These are phyloP conservation scores for Galerina marginata DNA, from an alignment of 768 basidiomycete species.

Conservation along the genomic window DNA sequence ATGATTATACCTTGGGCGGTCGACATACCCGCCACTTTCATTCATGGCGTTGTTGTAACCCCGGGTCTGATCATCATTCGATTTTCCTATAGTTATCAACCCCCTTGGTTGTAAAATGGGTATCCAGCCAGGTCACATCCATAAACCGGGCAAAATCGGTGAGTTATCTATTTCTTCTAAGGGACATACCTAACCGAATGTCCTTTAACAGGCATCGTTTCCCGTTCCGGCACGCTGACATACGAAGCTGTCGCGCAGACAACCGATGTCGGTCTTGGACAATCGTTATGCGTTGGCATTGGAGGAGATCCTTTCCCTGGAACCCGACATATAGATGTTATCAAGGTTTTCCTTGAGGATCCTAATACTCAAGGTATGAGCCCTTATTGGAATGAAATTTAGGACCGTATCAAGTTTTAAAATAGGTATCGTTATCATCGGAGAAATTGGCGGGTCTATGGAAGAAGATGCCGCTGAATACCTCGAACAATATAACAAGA, in stretches of 20 bases:
- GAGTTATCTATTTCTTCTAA: constrained; percentile 22
- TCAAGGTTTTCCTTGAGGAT: constrained; percentile 96
- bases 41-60: too few species aligned
- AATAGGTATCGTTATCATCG: constrained; percentile 93
- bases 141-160: constrained; percentile 96
- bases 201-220: constrained; percentile 75
- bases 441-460: constrained; percentile 99
- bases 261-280: constrained; percentile 93
- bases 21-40: too few species aligned
- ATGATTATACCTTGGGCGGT: background rate
- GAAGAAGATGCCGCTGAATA: constrained; percentile 99
- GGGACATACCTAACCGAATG: background rate
- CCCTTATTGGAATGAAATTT: background rate
- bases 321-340: constrained; percentile 92
- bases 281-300: constrained; percentile 95
- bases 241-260: constrained; percentile 99
- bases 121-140: constrained; percentile 97
- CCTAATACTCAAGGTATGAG: constrained; percentile 85
- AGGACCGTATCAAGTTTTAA: background rate
- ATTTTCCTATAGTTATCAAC: constrained; percentile 73
- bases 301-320: constrained; percentile 98
- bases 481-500: constrained; percentile 91
- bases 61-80: background rate
- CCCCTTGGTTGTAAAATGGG: constrained; percentile 99
- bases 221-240: constrained; percentile 93